Evolutionary conservation across 1,284 basidiomycete genomes (phyloP).

Genomic region (Apiotrichum porosum): DNA sequence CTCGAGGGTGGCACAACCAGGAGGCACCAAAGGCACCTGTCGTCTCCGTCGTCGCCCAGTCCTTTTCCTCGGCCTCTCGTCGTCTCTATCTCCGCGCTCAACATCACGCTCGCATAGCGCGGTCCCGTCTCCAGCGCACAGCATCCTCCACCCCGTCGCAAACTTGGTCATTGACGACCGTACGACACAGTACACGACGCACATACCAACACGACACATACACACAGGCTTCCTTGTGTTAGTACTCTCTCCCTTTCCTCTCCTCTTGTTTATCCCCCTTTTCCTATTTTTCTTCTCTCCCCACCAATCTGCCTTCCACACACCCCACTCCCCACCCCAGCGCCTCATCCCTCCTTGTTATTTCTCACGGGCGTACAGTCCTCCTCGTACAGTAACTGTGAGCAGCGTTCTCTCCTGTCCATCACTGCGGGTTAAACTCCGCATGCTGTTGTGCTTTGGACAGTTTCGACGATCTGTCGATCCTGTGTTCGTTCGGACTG

Average conservation of each 20-base stretch:
- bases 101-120: not conserved
- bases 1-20: too few relatives aligned
- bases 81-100: not conserved
- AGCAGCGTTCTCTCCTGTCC: not conserved
- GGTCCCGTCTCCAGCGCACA: too few relatives aligned
- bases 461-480: too few relatives aligned
- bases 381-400: not conserved
- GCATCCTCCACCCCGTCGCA: too few relatives aligned
- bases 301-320: not conserved
- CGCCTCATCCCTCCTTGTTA: not conserved
- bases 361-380: not conserved
- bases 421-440: too few relatives aligned
- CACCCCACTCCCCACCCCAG: not conserved
- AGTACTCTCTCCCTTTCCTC: not conserved
- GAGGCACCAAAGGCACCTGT: too few relatives aligned
- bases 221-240: not conserved
- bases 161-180: too few relatives aligned
- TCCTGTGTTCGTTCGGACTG: too few relatives aligned
- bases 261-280: not conserved
- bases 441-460: too few relatives aligned
- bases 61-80: not conserved
- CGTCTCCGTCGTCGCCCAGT: too few relatives aligned
- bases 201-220: not conserved
- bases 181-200: too few relatives aligned
- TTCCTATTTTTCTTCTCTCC: not conserved